A percentile compares a stretch with the other conserved stretches of the same genome.
Evolutionary conservation across 225 moss, liverwort and hornwort species (phyloP).

Genomic region (Straminergon stramineum): DNA sequence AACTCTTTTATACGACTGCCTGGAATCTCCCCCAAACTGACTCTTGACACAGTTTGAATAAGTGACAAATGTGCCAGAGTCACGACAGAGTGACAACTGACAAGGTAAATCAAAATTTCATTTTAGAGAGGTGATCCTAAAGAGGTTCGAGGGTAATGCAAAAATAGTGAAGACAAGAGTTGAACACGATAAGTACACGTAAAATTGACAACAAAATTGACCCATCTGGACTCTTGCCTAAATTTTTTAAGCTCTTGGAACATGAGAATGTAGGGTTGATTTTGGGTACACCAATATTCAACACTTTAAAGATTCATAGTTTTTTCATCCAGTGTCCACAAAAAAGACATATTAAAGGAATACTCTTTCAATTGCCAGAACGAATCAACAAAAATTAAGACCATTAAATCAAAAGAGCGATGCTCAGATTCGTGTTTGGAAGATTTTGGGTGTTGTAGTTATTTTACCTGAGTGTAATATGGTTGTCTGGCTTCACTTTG

Average conservation of each 20-base stretch:
- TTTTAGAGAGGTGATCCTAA: not conserved
- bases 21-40: not conserved
- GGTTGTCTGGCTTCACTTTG: conserved; percentile 23
- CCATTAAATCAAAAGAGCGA: too few relatives aligned
- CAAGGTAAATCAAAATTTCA: not conserved
- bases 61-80: not conserved
- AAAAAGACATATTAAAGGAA: not conserved
- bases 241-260: not conserved
- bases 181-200: not conserved
- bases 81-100: not conserved
- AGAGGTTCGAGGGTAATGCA: not conserved
- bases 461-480: conserved; percentile 28
- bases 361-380: too few relatives aligned
- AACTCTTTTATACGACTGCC: too few relatives aligned
- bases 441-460: not conserved
- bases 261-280: not conserved
- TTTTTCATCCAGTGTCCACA: not conserved
- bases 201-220: not conserved
- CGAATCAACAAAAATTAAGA: not conserved
- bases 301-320: not conserved
- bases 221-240: too few relatives aligned
- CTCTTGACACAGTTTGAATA: not conserved
- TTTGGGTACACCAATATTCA: not conserved
- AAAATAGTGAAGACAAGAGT: not conserved
- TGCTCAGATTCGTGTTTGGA: not conserved